Conservation (phyloP, 2,329 filamentous ascomycete species). For the Colletotrichum lupini region DNA sequence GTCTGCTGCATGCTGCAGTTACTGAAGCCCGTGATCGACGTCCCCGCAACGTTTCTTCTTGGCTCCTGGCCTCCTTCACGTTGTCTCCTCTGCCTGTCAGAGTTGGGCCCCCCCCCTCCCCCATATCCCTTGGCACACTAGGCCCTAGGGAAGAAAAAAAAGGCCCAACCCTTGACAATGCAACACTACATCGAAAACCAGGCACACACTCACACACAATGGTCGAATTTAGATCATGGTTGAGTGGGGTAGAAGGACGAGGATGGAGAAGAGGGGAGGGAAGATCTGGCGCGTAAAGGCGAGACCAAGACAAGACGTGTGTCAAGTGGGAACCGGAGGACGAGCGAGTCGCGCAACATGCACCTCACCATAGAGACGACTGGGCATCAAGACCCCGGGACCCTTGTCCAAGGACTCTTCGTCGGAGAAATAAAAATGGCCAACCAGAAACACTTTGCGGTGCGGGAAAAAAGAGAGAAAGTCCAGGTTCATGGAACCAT, state of each 20-base stretch:
- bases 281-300: not conserved
- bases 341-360: constrained; percentile 14
- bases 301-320: constrained; percentile 33
- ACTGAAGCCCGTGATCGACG: constrained; percentile 29
- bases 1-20: constrained; percentile 8
- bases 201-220: not conserved
- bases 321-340: constrained; percentile 21
- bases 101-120: not conserved
- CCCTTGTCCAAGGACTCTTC: not conserved
- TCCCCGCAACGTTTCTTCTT: constrained; percentile 22
- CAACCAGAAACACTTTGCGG: constrained; percentile 2
- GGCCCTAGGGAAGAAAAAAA: not conserved
- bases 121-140: not conserved
- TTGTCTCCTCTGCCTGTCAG: not conserved
- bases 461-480: no score
- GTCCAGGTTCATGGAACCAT: not conserved
- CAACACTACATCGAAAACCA: not conserved
- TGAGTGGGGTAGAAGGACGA: not conserved
- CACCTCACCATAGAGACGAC: not conserved
- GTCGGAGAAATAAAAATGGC: constrained; percentile 1
- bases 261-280: not conserved
- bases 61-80: not conserved
- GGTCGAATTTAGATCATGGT: not conserved
- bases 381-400: not conserved
- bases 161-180: not conserved